Conservation (phyloP, 192 early-diverging fungal genomes). For the Entophlyctis luteolus region DNA sequence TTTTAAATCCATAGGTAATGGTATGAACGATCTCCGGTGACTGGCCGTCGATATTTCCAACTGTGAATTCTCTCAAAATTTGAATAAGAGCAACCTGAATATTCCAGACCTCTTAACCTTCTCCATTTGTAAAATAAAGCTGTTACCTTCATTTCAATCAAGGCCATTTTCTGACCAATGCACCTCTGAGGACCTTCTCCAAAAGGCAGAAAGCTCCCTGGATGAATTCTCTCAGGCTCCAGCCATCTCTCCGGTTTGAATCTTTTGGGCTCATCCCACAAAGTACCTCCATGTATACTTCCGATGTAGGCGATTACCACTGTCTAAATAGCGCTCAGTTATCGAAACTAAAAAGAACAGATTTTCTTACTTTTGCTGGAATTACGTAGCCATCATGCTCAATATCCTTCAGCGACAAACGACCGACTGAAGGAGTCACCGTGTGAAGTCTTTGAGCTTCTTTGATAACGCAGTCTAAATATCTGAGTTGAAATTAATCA, state of each 20-base stretch:
- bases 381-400: slow-evolving; percentile 30
- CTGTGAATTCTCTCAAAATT: slow-evolving; percentile 1
- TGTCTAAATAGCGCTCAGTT: too few relatives aligned
- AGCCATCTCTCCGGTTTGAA: slow-evolving; percentile 44
- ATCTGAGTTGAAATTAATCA: not conserved
- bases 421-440: slow-evolving; percentile 23
- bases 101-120: not conserved
- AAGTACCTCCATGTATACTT: too few relatives aligned
- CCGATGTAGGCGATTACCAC: too few relatives aligned
- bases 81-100: not conserved
- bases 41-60: slow-evolving; percentile 9
- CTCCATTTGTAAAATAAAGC: not conserved
- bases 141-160: slow-evolving; percentile 32
- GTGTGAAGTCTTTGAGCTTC: slow-evolving; percentile 38
- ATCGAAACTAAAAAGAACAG: too few relatives aligned
- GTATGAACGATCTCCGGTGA: not conserved
- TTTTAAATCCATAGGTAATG: slow-evolving; percentile 21
- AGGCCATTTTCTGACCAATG: slow-evolving; percentile 50
- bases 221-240: slow-evolving; percentile 12
- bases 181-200: slow-evolving; percentile 35
- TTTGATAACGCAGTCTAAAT: slow-evolving; percentile 35
- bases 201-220: slow-evolving; percentile 44
- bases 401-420: not conserved
- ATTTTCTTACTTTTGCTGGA: slow-evolving; percentile 8
- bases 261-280: slow-evolving; percentile 27